Conservation (phyloP, 2,329 filamentous ascomycete genomes). For the Colletotrichum tropicicola region DNA sequence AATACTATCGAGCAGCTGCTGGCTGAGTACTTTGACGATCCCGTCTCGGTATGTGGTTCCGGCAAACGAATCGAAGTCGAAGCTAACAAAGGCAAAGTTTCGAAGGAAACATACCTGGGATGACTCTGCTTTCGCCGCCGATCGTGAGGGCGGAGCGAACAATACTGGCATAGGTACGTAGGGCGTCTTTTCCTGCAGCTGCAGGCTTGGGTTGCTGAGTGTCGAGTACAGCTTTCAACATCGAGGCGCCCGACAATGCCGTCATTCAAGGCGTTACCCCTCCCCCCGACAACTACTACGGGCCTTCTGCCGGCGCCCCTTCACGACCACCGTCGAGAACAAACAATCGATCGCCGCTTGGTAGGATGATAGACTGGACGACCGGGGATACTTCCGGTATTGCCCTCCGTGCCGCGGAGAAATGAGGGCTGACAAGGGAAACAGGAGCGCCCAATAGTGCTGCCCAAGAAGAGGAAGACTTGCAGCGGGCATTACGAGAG, state of each 20-base stretch:
- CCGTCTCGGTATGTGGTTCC: conserved; percentile 33
- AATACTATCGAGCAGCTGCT: conserved; percentile 58
- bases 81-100: conserved; percentile 45
- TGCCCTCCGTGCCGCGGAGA: conserved; percentile 17
- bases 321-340: conserved; percentile 71
- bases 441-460: conserved; percentile 38
- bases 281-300: conserved; percentile 45
- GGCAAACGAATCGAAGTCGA: background rate
- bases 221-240: conserved; percentile 58
- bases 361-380: conserved; percentile 59
- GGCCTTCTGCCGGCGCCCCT: conserved; percentile 51
- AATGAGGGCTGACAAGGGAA: conserved; percentile 27
- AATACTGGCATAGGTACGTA: conserved; percentile 54
- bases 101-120: conserved; percentile 63
- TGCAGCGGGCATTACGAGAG: conserved; percentile 64
- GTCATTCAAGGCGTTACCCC: conserved; percentile 55
- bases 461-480: conserved; percentile 62
- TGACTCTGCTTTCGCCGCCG: conserved; percentile 60
- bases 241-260: conserved; percentile 58
- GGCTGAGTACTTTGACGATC: conserved; percentile 61
- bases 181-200: background rate
- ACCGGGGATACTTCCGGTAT: conserved; percentile 40
- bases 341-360: conserved; percentile 65
- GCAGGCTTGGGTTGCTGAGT: background rate
- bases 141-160: conserved; percentile 59